A percentile compares a stretch with the other conserved stretches of the same genome.
phyloP scores from a whole-genome alignment of 2,329 filamentous ascomycete species.

The Sporothrix humicola region DNA sequence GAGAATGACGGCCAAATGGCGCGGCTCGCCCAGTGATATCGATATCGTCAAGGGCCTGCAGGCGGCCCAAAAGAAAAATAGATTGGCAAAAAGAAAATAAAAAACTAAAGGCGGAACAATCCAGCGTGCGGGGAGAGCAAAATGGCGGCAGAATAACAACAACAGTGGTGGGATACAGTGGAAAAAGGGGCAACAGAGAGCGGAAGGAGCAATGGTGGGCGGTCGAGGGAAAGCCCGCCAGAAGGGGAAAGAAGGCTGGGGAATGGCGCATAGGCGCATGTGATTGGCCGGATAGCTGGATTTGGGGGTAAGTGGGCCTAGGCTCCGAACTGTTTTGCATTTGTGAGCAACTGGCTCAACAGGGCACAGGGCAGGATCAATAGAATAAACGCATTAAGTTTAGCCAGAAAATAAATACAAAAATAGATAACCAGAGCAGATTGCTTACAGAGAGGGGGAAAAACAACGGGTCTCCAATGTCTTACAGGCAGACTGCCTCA shows the following conservation, averaged over 20 bases:
- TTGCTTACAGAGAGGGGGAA: neutral
- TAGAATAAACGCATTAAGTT: conserved; percentile 10
- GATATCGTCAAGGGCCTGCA: conserved; percentile 30
- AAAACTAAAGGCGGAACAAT: neutral
- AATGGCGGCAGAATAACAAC: conserved; percentile 15
- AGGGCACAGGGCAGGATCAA: neutral
- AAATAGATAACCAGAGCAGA: neutral
- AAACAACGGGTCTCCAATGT: conserved; percentile 15
- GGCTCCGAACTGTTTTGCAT: conserved; percentile 21
- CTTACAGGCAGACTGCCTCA: too few species aligned
- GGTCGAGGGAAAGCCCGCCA: conserved; percentile 28
- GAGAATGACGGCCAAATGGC: conserved; percentile 33
- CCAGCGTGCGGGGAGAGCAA: neutral
- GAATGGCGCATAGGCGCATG: conserved; percentile 28
- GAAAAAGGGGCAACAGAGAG: conserved; percentile 14
- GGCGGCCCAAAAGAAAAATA: conserved; percentile 18
- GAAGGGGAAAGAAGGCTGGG: conserved; percentile 37
- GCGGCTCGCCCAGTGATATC: conserved; percentile 28
- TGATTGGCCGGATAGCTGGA: conserved; percentile 29
- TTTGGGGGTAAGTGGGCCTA: conserved; percentile 2
- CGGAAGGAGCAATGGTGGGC: conserved; percentile 19
- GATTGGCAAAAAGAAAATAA: conserved; percentile 9
- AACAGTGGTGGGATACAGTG: conserved; percentile 9
- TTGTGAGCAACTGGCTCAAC: conserved; percentile 27
- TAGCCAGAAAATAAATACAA: neutral